A percentile compares a stretch with the other conserved stretches of the same genome.
Conservation (phyloP, 352 stramenopile genomes). For the Hyaloperonospora arabidopsidis region DNA sequence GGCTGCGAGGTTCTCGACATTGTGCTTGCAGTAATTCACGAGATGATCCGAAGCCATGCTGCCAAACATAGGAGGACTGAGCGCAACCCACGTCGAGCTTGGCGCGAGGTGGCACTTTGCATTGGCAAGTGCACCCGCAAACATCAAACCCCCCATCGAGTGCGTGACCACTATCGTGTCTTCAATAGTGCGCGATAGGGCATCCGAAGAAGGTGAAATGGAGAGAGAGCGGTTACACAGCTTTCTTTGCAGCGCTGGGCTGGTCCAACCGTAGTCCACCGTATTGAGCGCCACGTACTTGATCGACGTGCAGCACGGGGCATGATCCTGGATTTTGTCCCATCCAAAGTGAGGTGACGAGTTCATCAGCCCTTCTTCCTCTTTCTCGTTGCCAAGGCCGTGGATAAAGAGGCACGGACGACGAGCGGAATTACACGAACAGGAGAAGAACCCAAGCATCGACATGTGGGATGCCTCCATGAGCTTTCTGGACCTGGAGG, state of each 20-base stretch:
- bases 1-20: neutral
- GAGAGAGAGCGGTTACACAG: slow-evolving; percentile 14
- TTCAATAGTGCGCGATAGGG: slow-evolving; percentile 1
- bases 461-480: neutral
- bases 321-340: slow-evolving; percentile 11
- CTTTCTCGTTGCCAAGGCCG: slow-evolving; percentile 9
- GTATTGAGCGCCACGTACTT: slow-evolving; percentile 20
- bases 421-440: slow-evolving; percentile 1
- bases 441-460: neutral
- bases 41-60: slow-evolving; percentile 19
- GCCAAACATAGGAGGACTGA: slow-evolving; percentile 16
- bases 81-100: slow-evolving; percentile 12
- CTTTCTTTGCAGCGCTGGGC: slow-evolving; percentile 10
- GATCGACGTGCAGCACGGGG: slow-evolving; percentile 12
- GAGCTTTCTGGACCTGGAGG: neutral
- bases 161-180: slow-evolving; percentile 21
- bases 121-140: slow-evolving; percentile 11
- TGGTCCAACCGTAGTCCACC: slow-evolving; percentile 8
- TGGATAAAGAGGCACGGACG: slow-evolving; percentile 23
- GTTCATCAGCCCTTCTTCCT: slow-evolving; percentile 9
- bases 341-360: slow-evolving; percentile 8
- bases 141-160: slow-evolving; percentile 20
- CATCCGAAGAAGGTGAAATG: slow-evolving; percentile 11
- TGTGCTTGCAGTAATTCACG: neutral
- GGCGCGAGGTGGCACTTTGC: slow-evolving; percentile 10